phyloP scores from a whole-genome alignment of 2,329 filamentous ascomycete species.

The Dactylellina leptospora region DNA sequence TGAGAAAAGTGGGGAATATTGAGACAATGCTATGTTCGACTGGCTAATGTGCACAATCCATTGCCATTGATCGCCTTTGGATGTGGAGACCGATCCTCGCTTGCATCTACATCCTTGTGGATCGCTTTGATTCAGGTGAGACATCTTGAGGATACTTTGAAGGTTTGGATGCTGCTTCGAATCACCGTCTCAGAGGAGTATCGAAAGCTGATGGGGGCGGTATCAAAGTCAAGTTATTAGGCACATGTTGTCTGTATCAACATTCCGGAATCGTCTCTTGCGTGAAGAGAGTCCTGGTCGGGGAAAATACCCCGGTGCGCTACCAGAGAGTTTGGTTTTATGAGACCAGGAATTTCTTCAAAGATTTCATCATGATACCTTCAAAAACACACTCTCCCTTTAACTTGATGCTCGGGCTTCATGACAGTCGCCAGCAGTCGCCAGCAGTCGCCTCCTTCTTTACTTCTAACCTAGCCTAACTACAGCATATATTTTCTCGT shows the following conservation, averaged over 20 bases:
- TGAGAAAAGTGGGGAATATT: neutral
- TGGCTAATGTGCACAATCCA: neutral
- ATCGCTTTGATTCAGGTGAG: slow-evolving; percentile 41
- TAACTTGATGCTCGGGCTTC: no score
- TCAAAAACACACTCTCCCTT: no score
- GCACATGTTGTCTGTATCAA: no score
- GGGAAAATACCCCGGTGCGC: neutral
- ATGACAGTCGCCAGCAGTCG: no score
- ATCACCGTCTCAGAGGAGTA: neutral
- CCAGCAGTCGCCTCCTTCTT: no score
- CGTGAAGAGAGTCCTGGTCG: neutral
- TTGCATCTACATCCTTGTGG: slow-evolving; percentile 17
- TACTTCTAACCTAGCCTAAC: no score
- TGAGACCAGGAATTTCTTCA: no score
- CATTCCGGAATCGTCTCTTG: no score
- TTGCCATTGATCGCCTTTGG: slow-evolving; percentile 3
- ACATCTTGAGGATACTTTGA: slow-evolving; percentile 14
- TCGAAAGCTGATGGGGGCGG: no score
- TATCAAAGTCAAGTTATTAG: neutral
- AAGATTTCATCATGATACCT: no score
- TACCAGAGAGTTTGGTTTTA: no score
- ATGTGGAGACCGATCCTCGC: slow-evolving; percentile 19
- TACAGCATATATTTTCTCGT: no score
- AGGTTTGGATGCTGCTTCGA: slow-evolving; percentile 20
- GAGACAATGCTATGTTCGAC: neutral